phyloP scores from a whole-genome alignment of 176 grass and related monocot genomes.

The Zoysia japonica region DNA sequence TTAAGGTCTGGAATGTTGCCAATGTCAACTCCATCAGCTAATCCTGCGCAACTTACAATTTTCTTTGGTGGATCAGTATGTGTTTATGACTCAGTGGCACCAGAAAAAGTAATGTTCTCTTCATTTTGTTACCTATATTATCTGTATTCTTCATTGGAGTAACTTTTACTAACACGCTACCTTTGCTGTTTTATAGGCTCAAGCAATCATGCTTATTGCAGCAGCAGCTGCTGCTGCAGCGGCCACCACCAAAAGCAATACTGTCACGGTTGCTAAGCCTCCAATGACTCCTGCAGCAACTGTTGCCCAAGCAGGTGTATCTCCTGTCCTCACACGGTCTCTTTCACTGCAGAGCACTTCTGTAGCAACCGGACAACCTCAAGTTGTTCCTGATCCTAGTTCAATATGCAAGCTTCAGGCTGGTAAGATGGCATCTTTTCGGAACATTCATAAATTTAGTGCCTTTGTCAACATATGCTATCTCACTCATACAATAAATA shows the following conservation, averaged over 20 bases:
- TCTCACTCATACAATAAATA: slow-evolving; percentile 4
- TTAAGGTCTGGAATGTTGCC: slow-evolving; percentile 44
- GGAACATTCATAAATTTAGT: not conserved
- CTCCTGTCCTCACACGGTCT: slow-evolving; percentile 64
- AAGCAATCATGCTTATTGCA: slow-evolving; percentile 96
- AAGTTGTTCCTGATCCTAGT: slow-evolving; percentile 44
- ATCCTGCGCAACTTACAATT: slow-evolving; percentile 73
- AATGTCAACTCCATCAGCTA: slow-evolving; percentile 48
- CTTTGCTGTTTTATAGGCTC: slow-evolving; percentile 59
- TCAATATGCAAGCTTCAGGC: slow-evolving; percentile 85
- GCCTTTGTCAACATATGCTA: not conserved
- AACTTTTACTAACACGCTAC: slow-evolving; percentile 10
- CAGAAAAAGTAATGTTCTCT: slow-evolving; percentile 70
- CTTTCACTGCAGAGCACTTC: slow-evolving; percentile 84
- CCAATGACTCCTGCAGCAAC: slow-evolving; percentile 28
- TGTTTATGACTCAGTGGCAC: slow-evolving; percentile 76
- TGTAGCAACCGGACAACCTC: slow-evolving; percentile 51
- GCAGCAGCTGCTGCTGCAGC: slow-evolving; percentile 48
- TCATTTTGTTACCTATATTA: slow-evolving; percentile 4
- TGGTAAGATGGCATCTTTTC: slow-evolving; percentile 50
- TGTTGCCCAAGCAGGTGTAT: slow-evolving; percentile 25
- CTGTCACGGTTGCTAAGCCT: slow-evolving; percentile 37
- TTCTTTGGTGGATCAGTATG: slow-evolving; percentile 81
- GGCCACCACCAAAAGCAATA: slow-evolving; percentile 39
- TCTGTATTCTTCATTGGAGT: not conserved